Base-by-base conservation (phyloP, 2,329 filamentous ascomycete species). In the Colletotrichum kahawae region DNA sequence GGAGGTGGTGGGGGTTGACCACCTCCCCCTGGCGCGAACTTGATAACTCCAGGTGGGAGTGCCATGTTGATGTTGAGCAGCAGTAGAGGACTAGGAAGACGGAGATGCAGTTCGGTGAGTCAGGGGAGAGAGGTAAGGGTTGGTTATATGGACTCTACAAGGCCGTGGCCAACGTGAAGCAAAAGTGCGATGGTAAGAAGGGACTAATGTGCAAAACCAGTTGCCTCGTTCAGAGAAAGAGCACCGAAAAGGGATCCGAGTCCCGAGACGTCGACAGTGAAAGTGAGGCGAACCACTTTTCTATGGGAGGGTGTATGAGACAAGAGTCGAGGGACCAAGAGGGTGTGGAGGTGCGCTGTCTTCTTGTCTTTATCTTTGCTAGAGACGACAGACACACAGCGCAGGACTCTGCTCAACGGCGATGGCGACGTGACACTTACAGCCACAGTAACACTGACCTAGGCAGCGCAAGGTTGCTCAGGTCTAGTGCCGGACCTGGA, bases 261-360 rank as follows among this genome's bases (percentile, higher is more conserved):
- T 62, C 54, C 29, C 24, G 48, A 65, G 65, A 65, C 27, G 21
- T 70, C 16, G 51, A 65, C 21, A 21, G 24, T 54, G 14, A 74
- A 76, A 76, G 70, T 76, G 65, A 76, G 74, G 74, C 74, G 74
- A 48, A 66, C 57, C 38, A 66, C 10, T 51, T 18, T 31, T 60
- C 56, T 70, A n/a, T 34, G 48, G 64, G 65, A 36, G 66, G 65
- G 65, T 65, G 24, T 54, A 69, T 70, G 60, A 74, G 66, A 70
- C 66, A 74, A 68, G 68, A 63, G 43, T 48, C n/a, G 70, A 62
- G 36, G 31, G 18, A 29, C 12, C 10, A 62, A 64, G 70, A 62
- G 70, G 70, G 74, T 69, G 74, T 69, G 66, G n/a, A 65, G 64
- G 34, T 57, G 33, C 18, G 64, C 43, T 60, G 63, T 48, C 59